Evolutionary conservation across 1,284 basidiomycete species (phyloP).

Genomic region (Apiotrichum veenhuisii): DNA sequence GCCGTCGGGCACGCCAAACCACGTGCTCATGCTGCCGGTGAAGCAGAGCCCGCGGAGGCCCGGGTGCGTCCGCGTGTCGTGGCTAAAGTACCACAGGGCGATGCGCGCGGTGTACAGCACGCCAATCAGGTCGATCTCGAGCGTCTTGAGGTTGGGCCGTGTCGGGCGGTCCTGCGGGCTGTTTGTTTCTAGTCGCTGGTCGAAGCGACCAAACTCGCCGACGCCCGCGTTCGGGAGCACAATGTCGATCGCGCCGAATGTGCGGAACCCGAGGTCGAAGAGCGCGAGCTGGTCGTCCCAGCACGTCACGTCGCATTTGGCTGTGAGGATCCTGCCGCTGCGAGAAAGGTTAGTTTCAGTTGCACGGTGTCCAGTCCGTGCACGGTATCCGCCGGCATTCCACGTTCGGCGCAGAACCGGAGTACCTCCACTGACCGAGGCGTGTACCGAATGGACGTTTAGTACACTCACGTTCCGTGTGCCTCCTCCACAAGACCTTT

Average conservation of each 20-base stretch:
- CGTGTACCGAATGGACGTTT: too few relatives aligned
- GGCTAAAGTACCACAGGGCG: conserved; percentile 7
- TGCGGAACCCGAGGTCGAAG: conserved; percentile 1
- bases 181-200: conserved; percentile 8
- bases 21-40: conserved; percentile 2
- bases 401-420: too few relatives aligned
- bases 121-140: conserved; percentile 6
- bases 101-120: conserved; percentile 5
- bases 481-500: conserved; percentile 25
- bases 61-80: not conserved
- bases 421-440: too few relatives aligned
- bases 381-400: too few relatives aligned
- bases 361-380: too few relatives aligned
- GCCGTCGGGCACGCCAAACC: not conserved
- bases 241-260: conserved; percentile 7
- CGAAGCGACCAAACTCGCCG: conserved; percentile 7
- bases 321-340: conserved; percentile 2
- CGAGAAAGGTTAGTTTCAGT: too few relatives aligned
- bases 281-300: conserved; percentile 9
- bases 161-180: not conserved
- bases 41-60: not conserved
- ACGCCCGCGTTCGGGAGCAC: conserved; percentile 9
- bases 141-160: not conserved
- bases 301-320: conserved; percentile 21
- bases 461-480: not conserved